These are phyloP conservation scores for Vitrella brassicaformis DNA, from an alignment of 73 alveolate species.

Conservation along the genomic window DNA sequence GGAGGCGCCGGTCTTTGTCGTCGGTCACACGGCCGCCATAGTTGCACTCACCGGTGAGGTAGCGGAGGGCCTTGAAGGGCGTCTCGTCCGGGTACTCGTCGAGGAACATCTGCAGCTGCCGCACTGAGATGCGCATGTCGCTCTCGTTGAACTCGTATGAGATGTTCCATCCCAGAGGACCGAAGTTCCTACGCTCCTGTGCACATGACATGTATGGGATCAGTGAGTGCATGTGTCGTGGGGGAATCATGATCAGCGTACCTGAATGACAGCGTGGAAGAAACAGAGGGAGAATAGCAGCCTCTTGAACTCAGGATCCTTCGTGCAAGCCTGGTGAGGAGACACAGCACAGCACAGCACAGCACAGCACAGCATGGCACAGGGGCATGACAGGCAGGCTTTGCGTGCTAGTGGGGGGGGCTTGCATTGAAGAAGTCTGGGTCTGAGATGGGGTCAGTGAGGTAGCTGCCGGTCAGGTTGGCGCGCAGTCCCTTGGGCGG, in stretches of 20 bases:
- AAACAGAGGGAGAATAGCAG: constrained; percentile 93
- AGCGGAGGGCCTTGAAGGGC: constrained; percentile 69
- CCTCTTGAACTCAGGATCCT: constrained; percentile 84
- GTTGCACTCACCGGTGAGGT: constrained; percentile 98
- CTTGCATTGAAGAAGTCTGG: constrained; percentile 68
- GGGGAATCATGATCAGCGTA: too few relatives aligned
- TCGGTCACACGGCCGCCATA: constrained; percentile 99
- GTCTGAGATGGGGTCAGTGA: constrained; percentile 87
- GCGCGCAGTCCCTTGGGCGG: constrained; percentile 98
- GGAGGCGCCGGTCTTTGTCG: constrained; percentile 93
- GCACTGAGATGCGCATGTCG: constrained; percentile 89
- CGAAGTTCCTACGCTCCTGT: constrained; percentile 90
- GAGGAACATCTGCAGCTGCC: constrained; percentile 90
- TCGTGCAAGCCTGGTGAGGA: constrained; percentile 62
- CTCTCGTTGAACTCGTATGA: constrained; percentile 97
- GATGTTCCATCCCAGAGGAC: constrained; percentile 99
- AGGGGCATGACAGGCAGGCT: too few relatives aligned
- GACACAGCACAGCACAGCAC: too few relatives aligned
- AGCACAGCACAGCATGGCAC: too few relatives aligned
- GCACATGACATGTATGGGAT: too few relatives aligned
- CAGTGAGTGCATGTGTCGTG: too few relatives aligned
- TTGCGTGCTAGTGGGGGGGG: too few relatives aligned
- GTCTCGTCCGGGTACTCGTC: constrained; percentile 94
- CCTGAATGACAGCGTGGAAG: constrained; percentile 97
- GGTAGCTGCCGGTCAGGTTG: constrained; percentile 83